Conservation (phyloP, 306 rosid species). For the Malus sieversii region DNA sequence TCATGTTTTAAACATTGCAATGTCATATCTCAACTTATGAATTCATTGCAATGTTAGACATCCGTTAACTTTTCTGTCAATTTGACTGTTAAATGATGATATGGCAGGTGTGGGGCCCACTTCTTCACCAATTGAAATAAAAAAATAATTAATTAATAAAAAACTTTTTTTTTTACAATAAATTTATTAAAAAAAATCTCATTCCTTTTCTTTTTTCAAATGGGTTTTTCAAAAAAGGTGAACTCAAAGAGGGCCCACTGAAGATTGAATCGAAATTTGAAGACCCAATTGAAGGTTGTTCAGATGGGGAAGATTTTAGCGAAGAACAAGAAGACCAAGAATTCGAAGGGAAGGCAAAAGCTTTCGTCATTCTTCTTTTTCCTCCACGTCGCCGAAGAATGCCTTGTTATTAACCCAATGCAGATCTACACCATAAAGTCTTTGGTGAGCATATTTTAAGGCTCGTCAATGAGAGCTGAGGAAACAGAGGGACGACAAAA, state of each 20-base stretch:
- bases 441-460: constrained; percentile 47
- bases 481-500: constrained; percentile 22
- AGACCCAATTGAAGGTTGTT: constrained; percentile 2
- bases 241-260: constrained; percentile 13
- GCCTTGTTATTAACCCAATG: constrained; percentile 63
- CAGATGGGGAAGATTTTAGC: constrained; percentile 17
- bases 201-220: constrained; percentile 6
- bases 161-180: no score
- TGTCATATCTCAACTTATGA: no score
- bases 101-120: no score
- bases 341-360: constrained; percentile 4
- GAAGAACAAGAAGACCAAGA: constrained; percentile 15
- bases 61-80: no score
- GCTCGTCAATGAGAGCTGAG: constrained; percentile 35
- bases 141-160: no score
- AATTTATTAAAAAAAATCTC: no score
- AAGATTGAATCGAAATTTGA: constrained; percentile 19
- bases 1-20: no score
- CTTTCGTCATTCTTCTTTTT: constrained; percentile 18
- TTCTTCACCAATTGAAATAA: no score
- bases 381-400: constrained; percentile 47
- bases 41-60: no score
- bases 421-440: constrained; percentile 68
- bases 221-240: constrained; percentile 24
- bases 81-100: no score